These are phyloP conservation scores for Stagonosporopsis rhizophila DNA, from an alignment of 2,329 filamentous ascomycete genomes.

Conservation along the genomic window DNA sequence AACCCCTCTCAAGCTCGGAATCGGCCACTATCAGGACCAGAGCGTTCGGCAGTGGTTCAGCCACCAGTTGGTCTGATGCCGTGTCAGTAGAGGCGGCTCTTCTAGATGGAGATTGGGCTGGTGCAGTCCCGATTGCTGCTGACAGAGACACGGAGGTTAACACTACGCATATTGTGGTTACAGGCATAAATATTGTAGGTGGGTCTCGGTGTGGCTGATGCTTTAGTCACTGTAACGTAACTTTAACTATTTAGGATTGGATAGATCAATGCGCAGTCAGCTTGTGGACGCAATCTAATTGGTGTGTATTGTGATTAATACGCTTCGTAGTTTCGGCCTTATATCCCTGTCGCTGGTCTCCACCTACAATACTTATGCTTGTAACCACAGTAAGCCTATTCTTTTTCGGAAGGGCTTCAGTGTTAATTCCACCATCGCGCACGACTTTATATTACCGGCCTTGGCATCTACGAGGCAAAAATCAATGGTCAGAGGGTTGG, in stretches of 20 bases:
- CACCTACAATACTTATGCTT: no score
- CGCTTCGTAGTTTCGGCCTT: no score
- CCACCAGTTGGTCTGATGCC: constrained; percentile 41
- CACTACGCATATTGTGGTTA: constrained; percentile 30
- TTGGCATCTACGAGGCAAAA: constrained; percentile 25
- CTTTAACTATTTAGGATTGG: no score
- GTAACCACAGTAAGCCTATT: no score
- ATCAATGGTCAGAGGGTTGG: constrained; percentile 25
- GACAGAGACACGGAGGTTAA: constrained; percentile 26
- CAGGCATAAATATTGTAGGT: no score
- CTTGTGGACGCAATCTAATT: no score
- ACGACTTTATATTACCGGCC: constrained; percentile 27
- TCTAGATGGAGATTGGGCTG: constrained; percentile 45
- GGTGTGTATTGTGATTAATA: no score
- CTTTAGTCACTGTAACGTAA: no score
- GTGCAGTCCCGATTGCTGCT: constrained; percentile 30
- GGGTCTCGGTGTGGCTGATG: no score
- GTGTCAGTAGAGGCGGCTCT: constrained; percentile 45
- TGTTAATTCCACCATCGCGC: constrained; percentile 8
- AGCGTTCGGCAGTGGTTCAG: constrained; percentile 28
- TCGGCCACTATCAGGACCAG: constrained; percentile 37
- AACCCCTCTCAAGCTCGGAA: constrained; percentile 38
- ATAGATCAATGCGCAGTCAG: no score
- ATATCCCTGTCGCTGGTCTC: no score
- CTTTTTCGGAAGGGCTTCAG: constrained; percentile 46